Evolutionary conservation across 257 asterid species (phyloP).

Genomic region (Solanum rostratum): DNA sequence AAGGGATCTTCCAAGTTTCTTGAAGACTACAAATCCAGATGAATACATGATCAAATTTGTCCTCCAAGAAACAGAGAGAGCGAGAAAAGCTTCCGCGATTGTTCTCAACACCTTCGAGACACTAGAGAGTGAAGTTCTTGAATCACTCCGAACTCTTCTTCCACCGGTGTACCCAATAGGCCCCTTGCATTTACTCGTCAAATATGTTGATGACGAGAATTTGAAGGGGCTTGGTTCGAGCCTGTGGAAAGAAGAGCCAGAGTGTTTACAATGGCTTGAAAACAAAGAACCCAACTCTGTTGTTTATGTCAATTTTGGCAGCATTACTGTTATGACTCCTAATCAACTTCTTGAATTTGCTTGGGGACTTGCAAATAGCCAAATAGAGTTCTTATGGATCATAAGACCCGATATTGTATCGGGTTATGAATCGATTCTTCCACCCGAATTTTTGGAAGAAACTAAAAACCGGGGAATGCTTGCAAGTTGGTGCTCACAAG

Average conservation of each 20-base stretch:
- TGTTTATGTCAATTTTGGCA: neutral
- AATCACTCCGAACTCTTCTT: neutral
- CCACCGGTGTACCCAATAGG: conserved; percentile 4
- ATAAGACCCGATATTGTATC: neutral
- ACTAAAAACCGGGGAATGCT: neutral
- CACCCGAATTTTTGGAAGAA: neutral
- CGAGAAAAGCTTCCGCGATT: neutral
- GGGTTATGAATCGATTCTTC: neutral
- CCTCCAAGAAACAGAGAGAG: neutral
- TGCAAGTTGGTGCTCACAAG: conserved; percentile 7
- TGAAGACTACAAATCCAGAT: conserved; percentile 7
- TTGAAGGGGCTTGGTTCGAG: neutral
- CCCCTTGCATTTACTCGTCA: conserved; percentile 4
- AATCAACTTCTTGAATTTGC: conserved; percentile 2
- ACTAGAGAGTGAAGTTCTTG: neutral
- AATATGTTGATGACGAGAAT: neutral
- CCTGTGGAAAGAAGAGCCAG: conserved; percentile 1
- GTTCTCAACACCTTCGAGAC: conserved; percentile 1
- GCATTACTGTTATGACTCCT: neutral
- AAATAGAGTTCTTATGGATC: conserved; percentile 3
- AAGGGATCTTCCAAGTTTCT: conserved; percentile 3
- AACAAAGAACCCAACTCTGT: neutral
- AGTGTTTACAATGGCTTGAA: conserved; percentile 1
- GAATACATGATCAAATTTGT: neutral
- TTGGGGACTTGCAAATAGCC: conserved; percentile 7